A percentile compares a stretch with the other conserved stretches of the same genome.
phyloP scores from a whole-genome alignment of 306 rosid genomes.

The Dryas drummondii region DNA sequence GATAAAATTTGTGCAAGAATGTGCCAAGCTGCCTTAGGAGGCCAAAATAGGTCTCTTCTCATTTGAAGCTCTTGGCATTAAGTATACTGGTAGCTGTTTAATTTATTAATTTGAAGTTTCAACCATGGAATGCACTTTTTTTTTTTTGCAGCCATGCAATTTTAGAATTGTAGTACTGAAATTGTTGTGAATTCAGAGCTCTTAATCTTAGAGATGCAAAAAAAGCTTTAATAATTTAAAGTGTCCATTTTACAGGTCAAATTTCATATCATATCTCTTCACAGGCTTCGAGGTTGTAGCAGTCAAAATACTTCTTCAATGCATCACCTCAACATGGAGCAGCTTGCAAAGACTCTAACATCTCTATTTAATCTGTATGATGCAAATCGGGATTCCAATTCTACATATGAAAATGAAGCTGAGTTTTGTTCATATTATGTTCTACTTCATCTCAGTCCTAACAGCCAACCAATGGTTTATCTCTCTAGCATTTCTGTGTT shows the following conservation, averaged over 20 bases:
- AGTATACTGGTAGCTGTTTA: neutral
- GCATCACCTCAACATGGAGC: constrained; percentile 86
- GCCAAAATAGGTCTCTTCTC: neutral
- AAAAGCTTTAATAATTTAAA: neutral
- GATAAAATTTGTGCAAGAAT: neutral
- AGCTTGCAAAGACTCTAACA: constrained; percentile 76
- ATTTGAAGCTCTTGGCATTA: neutral
- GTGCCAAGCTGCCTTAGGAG: neutral
- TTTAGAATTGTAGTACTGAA: neutral
- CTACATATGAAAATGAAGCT: constrained; percentile 65
- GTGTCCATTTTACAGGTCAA: constrained; percentile 56
- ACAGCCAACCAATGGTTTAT: constrained; percentile 61
- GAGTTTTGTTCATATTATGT: constrained; percentile 80
- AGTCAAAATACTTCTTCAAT: constrained; percentile 60
- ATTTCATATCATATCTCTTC: constrained; percentile 73
- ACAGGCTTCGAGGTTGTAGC: constrained; percentile 52
- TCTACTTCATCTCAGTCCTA: constrained; percentile 81
- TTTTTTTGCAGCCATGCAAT: neutral
- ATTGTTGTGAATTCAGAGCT: constrained; percentile 11
- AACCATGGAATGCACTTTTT: neutral
- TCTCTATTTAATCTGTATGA: constrained; percentile 68
- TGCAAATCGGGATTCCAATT: constrained; percentile 44
- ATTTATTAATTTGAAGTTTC: neutral
- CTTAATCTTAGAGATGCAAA: constrained; percentile 4
- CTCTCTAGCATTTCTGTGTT: constrained; percentile 36